Evolutionary conservation across 2,329 filamentous ascomycete species (phyloP).

Genomic region (Fusarium temperatum): DNA sequence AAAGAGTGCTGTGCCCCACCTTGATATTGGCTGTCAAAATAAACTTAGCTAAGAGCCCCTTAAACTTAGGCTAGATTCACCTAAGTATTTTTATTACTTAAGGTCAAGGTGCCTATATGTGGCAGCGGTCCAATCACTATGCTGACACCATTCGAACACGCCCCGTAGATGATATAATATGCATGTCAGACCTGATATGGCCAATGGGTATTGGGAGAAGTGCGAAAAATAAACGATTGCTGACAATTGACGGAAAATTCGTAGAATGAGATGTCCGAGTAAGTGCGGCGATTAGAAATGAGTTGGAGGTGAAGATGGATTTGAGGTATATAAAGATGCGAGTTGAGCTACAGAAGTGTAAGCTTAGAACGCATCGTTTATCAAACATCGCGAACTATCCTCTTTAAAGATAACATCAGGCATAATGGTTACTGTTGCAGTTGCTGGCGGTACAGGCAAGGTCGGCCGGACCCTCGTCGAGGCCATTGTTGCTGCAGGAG

Average conservation of each 20-base stretch:
- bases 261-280: background rate
- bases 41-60: too few relatives aligned
- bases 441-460: constrained; percentile 13
- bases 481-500: background rate
- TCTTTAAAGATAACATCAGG: accelerated
- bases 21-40: too few relatives aligned
- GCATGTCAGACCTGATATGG: background rate
- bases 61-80: too few relatives aligned
- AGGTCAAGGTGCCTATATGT: background rate
- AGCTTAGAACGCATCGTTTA: accelerated
- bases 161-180: background rate
- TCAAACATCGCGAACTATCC: background rate
- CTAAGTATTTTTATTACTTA: too few relatives aligned
- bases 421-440: constrained; percentile 7
- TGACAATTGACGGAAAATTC: constrained; percentile 3
- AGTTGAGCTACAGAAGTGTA: accelerated
- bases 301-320: too few relatives aligned
- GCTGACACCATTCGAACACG: background rate
- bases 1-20: background rate
- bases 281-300: background rate
- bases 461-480: constrained; percentile 1
- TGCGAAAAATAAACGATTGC: background rate
- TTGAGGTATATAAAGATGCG: background rate
- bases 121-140: background rate
- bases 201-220: background rate